These are phyloP conservation scores for Plenodomus lindquistii DNA, from an alignment of 2,329 filamentous ascomycete species.

Conservation along the genomic window DNA sequence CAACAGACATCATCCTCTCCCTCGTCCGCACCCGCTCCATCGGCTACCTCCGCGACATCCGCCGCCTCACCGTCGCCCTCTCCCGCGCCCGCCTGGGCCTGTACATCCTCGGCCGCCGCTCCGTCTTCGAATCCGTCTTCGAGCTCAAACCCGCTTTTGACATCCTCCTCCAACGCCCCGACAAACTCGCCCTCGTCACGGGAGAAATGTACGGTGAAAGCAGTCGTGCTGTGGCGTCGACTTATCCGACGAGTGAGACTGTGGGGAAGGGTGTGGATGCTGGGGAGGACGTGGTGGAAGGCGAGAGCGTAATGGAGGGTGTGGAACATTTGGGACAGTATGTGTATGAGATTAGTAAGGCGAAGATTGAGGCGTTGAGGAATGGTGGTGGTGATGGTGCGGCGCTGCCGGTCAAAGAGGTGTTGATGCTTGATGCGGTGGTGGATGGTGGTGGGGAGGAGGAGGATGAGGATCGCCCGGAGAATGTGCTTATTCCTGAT, in stretches of 20 bases:
- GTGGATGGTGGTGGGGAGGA: conserved; percentile 33
- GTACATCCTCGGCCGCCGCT: conserved; percentile 86
- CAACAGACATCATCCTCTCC: conserved; percentile 84
- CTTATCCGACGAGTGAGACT: neutral
- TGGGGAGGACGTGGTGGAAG: conserved; percentile 49
- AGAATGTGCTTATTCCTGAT: conserved; percentile 32
- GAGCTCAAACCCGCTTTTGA: conserved; percentile 89
- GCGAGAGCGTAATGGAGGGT: conserved; percentile 74
- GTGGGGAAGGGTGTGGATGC: conserved; percentile 33
- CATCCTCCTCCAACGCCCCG: conserved; percentile 72
- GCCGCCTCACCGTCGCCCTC: conserved; percentile 89
- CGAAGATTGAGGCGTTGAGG: conserved; percentile 64
- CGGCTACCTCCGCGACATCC: conserved; percentile 90
- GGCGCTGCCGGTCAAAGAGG: conserved; percentile 40
- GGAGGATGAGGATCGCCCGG: conserved; percentile 32
- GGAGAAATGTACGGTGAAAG: conserved; percentile 81
- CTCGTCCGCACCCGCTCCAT: conserved; percentile 86
- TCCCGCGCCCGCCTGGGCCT: conserved; percentile 89
- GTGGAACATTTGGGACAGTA: conserved; percentile 96
- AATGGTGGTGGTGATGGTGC: conserved; percentile 45
- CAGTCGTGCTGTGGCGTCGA: conserved; percentile 47
- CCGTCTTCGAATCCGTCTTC: conserved; percentile 85
- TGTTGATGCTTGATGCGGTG: conserved; percentile 38
- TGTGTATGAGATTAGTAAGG: conserved; percentile 92
- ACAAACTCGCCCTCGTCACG: conserved; percentile 79